These are phyloP conservation scores for Agaricus sinodeliciosus DNA, from an alignment of 768 basidiomycete species.

Conservation along the genomic window DNA sequence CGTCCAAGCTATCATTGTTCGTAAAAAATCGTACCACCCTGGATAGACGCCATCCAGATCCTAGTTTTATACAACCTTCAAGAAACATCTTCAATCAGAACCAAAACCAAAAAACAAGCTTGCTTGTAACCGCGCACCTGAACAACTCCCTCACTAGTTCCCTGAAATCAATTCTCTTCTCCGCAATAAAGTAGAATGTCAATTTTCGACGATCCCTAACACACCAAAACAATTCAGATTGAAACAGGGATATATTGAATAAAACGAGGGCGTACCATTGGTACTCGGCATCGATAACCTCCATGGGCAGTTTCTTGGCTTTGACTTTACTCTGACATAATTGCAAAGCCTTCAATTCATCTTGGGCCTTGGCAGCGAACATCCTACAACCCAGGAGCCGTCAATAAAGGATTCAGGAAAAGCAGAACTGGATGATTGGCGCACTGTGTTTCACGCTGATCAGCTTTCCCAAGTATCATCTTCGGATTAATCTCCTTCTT, in stretches of 20 bases:
- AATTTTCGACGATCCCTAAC: slow-evolving; percentile 93
- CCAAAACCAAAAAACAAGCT: not conserved
- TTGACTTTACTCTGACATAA: slow-evolving; percentile 88
- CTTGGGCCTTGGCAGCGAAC: slow-evolving; percentile 75
- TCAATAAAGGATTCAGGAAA: not conserved
- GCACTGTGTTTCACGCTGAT: slow-evolving; percentile 71
- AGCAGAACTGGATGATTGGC: slow-evolving; percentile 14
- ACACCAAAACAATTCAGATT: not conserved
- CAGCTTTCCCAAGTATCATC: slow-evolving; percentile 89
- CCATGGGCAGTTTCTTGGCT: slow-evolving; percentile 95
- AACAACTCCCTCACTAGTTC: slow-evolving; percentile 94
- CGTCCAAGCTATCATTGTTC: slow-evolving; percentile 24
- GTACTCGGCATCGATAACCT: slow-evolving; percentile 97
- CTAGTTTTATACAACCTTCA: slow-evolving; percentile 84
- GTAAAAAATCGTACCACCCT: slow-evolving; percentile 36
- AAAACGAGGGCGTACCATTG: slow-evolving; percentile 73
- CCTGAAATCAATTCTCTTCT: slow-evolving; percentile 93
- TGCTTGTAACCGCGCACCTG: slow-evolving; percentile 42
- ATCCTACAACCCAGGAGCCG: slow-evolving; percentile 35
- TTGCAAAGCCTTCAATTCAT: slow-evolving; percentile 88
- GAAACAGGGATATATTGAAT: not conserved
- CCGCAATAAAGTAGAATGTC: slow-evolving; percentile 96
- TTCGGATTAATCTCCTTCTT: slow-evolving; percentile 97
- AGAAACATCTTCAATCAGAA: not conserved
- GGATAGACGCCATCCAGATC: slow-evolving; percentile 91